Evolutionary conservation across 2,329 filamentous ascomycete genomes (phyloP).

Genomic region (Clonostachys sp.): DNA sequence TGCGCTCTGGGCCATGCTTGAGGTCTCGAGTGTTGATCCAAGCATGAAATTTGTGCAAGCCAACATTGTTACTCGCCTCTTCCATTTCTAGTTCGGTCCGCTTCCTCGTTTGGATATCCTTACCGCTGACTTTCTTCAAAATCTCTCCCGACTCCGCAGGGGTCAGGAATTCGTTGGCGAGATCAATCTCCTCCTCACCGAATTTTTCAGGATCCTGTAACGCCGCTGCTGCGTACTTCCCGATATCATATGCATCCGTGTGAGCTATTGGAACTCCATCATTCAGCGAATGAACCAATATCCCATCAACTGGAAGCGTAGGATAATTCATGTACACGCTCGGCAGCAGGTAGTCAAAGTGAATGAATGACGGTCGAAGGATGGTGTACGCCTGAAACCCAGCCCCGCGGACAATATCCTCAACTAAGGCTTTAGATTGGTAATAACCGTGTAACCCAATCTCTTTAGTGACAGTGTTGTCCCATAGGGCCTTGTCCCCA

Average conservation of each 20-base stretch:
- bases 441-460: slow-evolving; percentile 19
- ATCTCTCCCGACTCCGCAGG: background rate
- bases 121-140: background rate
- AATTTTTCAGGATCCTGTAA: background rate
- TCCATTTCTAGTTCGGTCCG: too few species aligned
- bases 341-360: slow-evolving; percentile 18
- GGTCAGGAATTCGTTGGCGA: background rate
- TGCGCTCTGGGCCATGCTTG: too few species aligned
- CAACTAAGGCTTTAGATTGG: slow-evolving; percentile 27
- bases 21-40: too few species aligned
- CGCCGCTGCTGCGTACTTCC: background rate
- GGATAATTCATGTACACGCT: background rate
- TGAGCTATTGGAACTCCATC: background rate
- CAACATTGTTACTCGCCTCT: too few species aligned
- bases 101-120: background rate
- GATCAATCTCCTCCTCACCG: background rate
- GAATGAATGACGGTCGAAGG: slow-evolving; percentile 20
- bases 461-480: slow-evolving; percentile 6
- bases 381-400: slow-evolving; percentile 23
- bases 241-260: background rate
- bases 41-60: too few species aligned
- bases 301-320: background rate
- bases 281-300: background rate
- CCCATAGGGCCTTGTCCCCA: slow-evolving; percentile 12
- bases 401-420: slow-evolving; percentile 19